Evolutionary conservation across 2,329 filamentous ascomycete species (phyloP).

Genomic region (Penicillium vulpinum): DNA sequence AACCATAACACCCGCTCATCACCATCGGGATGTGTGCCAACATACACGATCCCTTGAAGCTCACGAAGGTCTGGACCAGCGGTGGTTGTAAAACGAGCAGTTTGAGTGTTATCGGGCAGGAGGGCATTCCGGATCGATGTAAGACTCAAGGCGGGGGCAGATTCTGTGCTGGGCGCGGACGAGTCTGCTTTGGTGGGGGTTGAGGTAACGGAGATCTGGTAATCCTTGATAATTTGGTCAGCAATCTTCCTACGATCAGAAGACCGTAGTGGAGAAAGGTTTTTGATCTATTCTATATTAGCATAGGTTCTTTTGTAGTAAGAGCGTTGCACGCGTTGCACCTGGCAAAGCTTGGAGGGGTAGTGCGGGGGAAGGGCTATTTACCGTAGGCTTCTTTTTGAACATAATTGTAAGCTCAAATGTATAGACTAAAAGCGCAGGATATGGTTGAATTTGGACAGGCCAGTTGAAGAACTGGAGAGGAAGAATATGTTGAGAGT

Average conservation of each 20-base stretch:
- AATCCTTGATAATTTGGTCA: conserved; percentile 66
- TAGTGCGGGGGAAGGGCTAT: conserved; percentile 30
- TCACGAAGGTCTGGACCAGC: conserved; percentile 61
- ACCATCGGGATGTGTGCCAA: conserved; percentile 58
- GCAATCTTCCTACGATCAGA: conserved; percentile 67
- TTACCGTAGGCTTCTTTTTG: conserved; percentile 63
- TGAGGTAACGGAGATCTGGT: conserved; percentile 52
- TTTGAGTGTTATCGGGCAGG: conserved; percentile 63
- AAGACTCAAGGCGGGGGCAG: conserved; percentile 48
- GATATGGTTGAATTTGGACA: not conserved
- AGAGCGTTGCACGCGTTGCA: not conserved
- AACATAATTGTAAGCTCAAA: conserved; percentile 51
- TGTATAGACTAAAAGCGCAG: not conserved
- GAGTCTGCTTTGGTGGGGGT: conserved; percentile 33
- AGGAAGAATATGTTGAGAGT: not conserved
- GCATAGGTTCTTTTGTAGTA: not conserved
- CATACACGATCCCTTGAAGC: conserved; percentile 65
- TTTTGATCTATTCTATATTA: conserved; percentile 58
- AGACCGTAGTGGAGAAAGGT: conserved; percentile 64
- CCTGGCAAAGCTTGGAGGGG: conserved; percentile 19
- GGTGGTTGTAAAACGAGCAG: conserved; percentile 66
- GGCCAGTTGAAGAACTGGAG: not conserved
- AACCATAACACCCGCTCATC: conserved; percentile 66
- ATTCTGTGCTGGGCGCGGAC: conserved; percentile 16
- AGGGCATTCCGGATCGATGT: conserved; percentile 58